Conservation (phyloP, 495 filamentous ascomycete species). For the Tuber indicum region DNA sequence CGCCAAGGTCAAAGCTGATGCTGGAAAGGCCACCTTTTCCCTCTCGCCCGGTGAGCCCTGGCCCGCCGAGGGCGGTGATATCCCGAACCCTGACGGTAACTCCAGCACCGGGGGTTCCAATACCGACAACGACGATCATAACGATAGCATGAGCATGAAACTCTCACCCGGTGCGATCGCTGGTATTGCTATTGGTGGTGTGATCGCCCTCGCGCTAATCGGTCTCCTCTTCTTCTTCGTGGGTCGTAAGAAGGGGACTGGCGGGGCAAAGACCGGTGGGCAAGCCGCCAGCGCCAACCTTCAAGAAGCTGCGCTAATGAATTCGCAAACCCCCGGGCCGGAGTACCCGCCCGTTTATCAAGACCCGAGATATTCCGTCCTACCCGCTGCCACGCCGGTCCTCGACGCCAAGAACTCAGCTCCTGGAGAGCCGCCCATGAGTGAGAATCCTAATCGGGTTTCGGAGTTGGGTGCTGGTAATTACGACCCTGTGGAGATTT, state of each 20-base stretch:
- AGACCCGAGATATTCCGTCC: slow-evolving; percentile 27
- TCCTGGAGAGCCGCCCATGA: neutral
- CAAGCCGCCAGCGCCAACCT: slow-evolving; percentile 7
- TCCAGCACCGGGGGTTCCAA: neutral
- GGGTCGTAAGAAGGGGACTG: slow-evolving; percentile 35
- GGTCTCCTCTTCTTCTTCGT: slow-evolving; percentile 46
- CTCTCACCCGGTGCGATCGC: slow-evolving; percentile 47
- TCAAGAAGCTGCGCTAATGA: slow-evolving; percentile 14
- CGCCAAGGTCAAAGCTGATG: slow-evolving; percentile 33
- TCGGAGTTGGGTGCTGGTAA: slow-evolving; percentile 27
- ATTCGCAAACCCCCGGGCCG: neutral
- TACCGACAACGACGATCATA: neutral
- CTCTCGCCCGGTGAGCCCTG: slow-evolving; percentile 46
- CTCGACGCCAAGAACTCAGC: slow-evolving; percentile 10
- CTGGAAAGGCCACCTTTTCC: slow-evolving; percentile 41
- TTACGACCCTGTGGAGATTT: slow-evolving; percentile 40
- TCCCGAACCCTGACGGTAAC: slow-evolving; percentile 1
- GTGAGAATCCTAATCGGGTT: slow-evolving; percentile 27
- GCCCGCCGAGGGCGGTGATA: slow-evolving; percentile 32
- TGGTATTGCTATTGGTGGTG: slow-evolving; percentile 47
- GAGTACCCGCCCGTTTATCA: slow-evolving; percentile 33
- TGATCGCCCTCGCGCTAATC: slow-evolving; percentile 41
- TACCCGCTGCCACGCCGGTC: neutral
- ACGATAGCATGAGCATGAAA: neutral
- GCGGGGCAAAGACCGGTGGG: slow-evolving; percentile 34